Evolutionary conservation across 83 land plant species (phyloP), one percentile per base, ranked within the genome.

Genomic region (Picea abies): DNA sequence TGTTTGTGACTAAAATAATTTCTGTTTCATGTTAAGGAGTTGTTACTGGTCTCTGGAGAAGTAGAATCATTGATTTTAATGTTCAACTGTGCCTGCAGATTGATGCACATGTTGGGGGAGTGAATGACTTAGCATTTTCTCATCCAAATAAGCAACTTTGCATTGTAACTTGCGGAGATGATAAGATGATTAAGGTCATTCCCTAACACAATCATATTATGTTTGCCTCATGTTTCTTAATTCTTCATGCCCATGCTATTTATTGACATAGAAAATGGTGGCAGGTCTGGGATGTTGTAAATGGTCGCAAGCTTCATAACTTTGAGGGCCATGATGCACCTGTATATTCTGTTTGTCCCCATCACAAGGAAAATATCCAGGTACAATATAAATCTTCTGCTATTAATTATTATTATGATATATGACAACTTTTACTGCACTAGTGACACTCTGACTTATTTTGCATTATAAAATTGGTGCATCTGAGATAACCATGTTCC

Each of bases 241-340:
- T 41, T 10, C 26, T 29, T 67, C 35, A 41, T 44, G 58, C 22
- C 25, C 5, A n/a, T 73, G 77, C 29, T 37, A 41, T 73, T 73
- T 73, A 73, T 44, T 32, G 49, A 81, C 20, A 4, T 73, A 17
- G 47, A 44, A 47, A 73, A 73, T 3, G 58, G 15, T 14, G 77
- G 78, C 83, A 93, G 95, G 92, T 93, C 9, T 93, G 95, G 95
- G 95, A 93, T 87, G 83, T 80, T n/a, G 52, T 84, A 76, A 93
- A 47, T 63, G 95, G 94, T 23, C 84, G 88, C 68, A 93, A 82
- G 80, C 81, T 85, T 17, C 84, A 85, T 76, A 86, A 73, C 47
- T 93, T 93, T 86, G 94, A 93, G 79, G 95, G 94, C 16, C 94
- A 92, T 89, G 95, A 93, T 20, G 95, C 94, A 47, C 87, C 95